Evolutionary conservation across 768 basidiomycete species (phyloP).

Genomic region (Suillus paluster): DNA sequence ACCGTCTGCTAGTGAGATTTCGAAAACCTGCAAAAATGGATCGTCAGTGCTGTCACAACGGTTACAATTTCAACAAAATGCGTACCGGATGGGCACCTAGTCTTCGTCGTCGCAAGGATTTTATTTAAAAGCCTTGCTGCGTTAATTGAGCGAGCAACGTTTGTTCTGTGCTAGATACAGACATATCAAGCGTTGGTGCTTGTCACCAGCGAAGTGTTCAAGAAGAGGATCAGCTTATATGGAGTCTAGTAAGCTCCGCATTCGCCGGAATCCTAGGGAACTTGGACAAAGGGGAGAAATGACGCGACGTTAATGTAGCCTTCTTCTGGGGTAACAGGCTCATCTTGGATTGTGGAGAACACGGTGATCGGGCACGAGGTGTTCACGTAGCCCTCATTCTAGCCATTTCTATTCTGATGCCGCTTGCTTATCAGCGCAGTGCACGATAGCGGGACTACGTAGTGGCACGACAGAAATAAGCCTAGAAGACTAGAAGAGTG

Average conservation of each 20-base stretch:
- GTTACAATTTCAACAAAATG: not conserved
- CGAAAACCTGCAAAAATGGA: slow-evolving; percentile 5
- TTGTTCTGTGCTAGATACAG: slow-evolving; percentile 3
- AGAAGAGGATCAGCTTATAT: not conserved
- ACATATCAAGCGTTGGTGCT: not conserved
- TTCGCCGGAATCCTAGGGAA: not conserved
- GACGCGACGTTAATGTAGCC: not conserved
- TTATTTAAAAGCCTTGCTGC: slow-evolving; percentile 2
- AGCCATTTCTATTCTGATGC: not conserved
- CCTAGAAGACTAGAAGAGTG: not conserved
- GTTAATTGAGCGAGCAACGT: not conserved
- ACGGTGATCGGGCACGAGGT: not conserved
- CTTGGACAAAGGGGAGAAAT: not conserved
- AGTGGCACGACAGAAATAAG: not conserved
- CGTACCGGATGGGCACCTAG: slow-evolving; percentile 6
- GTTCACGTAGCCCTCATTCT: not conserved
- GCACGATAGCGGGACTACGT: not conserved
- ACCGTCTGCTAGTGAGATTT: slow-evolving; percentile 6
- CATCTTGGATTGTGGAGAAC: not conserved
- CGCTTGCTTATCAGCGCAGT: not conserved
- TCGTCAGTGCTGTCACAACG: not conserved
- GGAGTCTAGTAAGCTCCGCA: not conserved
- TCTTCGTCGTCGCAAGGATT: not conserved
- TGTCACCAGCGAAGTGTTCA: not conserved
- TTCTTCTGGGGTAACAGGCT: slow-evolving; percentile 5